Conservation (phyloP, 2,329 filamentous ascomycete genomes). For the Malbranchea zuffiana region DNA sequence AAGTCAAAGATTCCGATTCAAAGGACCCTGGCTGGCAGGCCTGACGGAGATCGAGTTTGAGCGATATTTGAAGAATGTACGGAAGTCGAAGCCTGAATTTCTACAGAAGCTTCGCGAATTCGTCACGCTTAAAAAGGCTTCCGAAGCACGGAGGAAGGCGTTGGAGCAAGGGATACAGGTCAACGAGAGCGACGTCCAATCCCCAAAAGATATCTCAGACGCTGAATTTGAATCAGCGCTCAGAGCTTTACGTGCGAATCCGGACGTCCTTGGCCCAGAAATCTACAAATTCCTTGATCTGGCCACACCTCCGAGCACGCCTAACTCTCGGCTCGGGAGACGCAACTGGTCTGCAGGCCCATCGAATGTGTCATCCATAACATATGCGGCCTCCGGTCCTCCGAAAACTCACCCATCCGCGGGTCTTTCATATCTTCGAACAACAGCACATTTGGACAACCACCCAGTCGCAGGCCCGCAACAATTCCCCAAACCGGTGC, state of each 20-base stretch:
- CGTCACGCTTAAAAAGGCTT: slow-evolving; percentile 24
- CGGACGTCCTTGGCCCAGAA: slow-evolving; percentile 40
- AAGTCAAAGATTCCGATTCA: slow-evolving; percentile 44
- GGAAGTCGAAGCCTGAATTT: slow-evolving; percentile 31
- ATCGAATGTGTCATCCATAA: slow-evolving; percentile 28
- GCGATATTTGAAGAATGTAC: slow-evolving; percentile 39
- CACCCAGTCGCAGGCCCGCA: slow-evolving; percentile 53
- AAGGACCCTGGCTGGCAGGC: slow-evolving; percentile 48
- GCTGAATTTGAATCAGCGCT: slow-evolving; percentile 39
- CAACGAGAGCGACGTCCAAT: slow-evolving; percentile 16
- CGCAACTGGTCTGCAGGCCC: slow-evolving; percentile 28
- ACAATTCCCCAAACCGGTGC: slow-evolving; percentile 39
- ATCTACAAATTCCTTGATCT: slow-evolving; percentile 49
- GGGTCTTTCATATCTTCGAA: slow-evolving; percentile 51
- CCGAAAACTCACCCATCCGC: slow-evolving; percentile 55
- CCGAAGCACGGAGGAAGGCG: slow-evolving; percentile 28
- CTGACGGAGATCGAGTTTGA: slow-evolving; percentile 47
- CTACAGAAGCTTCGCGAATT: slow-evolving; percentile 28
- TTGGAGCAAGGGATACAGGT: slow-evolving; percentile 33
- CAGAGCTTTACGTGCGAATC: slow-evolving; percentile 33
- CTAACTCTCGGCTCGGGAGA: slow-evolving; percentile 25
- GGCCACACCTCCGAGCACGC: slow-evolving; percentile 33
- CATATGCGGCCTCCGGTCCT: slow-evolving; percentile 40
- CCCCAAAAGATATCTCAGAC: slow-evolving; percentile 27
- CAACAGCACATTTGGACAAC: slow-evolving; percentile 45